Base-by-base conservation (phyloP, 495 filamentous ascomycete species). In the Aspergillus sclerotiicarbonarius region DNA sequence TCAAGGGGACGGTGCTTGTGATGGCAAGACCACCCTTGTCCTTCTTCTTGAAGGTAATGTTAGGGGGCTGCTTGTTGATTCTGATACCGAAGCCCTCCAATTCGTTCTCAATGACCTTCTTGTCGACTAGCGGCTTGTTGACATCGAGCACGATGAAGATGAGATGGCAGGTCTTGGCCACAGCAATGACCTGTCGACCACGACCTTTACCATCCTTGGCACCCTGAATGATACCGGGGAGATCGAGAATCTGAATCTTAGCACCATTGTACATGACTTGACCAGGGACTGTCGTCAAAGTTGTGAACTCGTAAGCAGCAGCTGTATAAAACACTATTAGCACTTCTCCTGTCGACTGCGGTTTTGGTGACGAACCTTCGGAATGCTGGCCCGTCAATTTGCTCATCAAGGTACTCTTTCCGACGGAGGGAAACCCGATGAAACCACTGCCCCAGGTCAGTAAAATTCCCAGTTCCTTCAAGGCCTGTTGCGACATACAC, bases 111-210 rank as follows among this genome's bases (percentile, higher is more conserved):
- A 98, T 98, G 52, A 98, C 83, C 61, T 90, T 87, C 79, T 98
- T 98, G 76, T 98, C 94, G 37, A 92, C 94, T 65, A 98, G 72
- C 29, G 94, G 95, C 76, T 98, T 98, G 79, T 98, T 97, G 65
- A 98, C 94, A 73, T 98, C 94, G 30, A 98, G 81, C 43, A 98
- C 93, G 68, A 98, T 98, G 77, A 98, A 98, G 61, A 98, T 98
- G 53, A 98, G 78, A 80, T 98, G 90, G 78, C 94, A 98, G 37
- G 93, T 98, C 80, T 98, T 98, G 51, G 95, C 92, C 51, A 98
- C 94, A 16, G 94, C 93, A 80, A 98, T 98, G 63, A 98, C 94
- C 74, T 98, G 94, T 63, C 95, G 87, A 81, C 94, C 94, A 80
- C 94, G 88, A 80, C 94, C 94, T 73, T 96, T 95, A 54, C 94